Conservation (phyloP, 345 rosid species). For the Syzygium oleosum region DNA sequence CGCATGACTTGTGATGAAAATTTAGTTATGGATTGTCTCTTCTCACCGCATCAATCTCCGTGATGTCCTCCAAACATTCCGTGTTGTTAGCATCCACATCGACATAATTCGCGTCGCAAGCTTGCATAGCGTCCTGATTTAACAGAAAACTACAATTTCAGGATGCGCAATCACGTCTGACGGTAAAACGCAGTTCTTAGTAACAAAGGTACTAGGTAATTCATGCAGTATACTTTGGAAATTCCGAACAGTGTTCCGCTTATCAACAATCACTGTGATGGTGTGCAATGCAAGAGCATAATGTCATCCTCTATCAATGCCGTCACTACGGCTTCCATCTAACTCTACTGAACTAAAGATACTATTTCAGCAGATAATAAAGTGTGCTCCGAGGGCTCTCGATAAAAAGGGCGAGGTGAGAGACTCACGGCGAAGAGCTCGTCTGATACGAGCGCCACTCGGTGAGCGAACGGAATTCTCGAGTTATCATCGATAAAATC, state of each 20-base stretch:
- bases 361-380: neutral
- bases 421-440: conserved; percentile 12
- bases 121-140: conserved; percentile 3
- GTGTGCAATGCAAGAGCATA: neutral
- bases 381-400: neutral
- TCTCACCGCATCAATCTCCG: conserved; percentile 14
- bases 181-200: neutral
- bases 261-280: neutral
- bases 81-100: conserved; percentile 12
- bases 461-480: conserved; percentile 9
- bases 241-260: neutral
- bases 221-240: neutral
- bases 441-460: conserved; percentile 15
- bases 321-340: neutral
- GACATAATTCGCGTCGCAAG: conserved; percentile 18
- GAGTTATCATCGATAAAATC: conserved; percentile 12
- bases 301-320: neutral
- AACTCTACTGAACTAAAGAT: neutral
- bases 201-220: neutral
- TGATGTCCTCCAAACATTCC: conserved; percentile 9
- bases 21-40: neutral
- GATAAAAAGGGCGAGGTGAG: neutral
- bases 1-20: neutral
- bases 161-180: neutral
- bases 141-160: neutral